Evolutionary conservation across 2,329 filamentous ascomycete species (phyloP).

Genomic region (Fulvia fulva): DNA sequence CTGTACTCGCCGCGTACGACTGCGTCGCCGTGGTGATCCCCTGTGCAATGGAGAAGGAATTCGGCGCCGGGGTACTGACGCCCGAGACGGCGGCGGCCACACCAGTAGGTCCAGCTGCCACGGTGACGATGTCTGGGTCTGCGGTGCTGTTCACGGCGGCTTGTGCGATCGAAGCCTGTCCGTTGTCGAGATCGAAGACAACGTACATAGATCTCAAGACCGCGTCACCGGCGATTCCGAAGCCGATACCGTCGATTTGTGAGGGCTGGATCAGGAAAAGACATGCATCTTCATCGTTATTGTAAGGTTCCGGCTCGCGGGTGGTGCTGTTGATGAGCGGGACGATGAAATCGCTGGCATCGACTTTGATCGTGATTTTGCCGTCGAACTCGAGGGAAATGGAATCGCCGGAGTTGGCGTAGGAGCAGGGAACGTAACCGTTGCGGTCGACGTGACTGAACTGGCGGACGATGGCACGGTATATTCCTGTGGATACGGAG

Average conservation of each 20-base stretch:
- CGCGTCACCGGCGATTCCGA: constrained; percentile 30
- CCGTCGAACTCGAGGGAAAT: constrained; percentile 29
- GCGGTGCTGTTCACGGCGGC: constrained; percentile 26
- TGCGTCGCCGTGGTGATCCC: constrained; percentile 17
- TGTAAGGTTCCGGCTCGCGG: constrained; percentile 15
- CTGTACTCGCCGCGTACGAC: constrained; percentile 21
- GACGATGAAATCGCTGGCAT: constrained; percentile 28
- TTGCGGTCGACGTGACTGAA: constrained; percentile 23
- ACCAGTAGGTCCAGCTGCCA: constrained; percentile 26
- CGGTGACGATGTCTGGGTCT: constrained; percentile 23
- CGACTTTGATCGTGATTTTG: constrained; percentile 28
- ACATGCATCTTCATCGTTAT: constrained; percentile 23
- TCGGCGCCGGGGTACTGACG: constrained; percentile 16
- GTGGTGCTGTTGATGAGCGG: constrained; percentile 27
- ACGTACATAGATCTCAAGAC: constrained; percentile 34
- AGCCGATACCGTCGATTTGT: constrained; percentile 10
- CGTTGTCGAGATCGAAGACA: constrained; percentile 36
- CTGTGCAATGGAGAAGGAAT: constrained; percentile 23
- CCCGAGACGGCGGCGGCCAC: constrained; percentile 24
- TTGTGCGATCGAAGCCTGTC: constrained; percentile 33
- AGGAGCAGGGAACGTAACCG: constrained; percentile 23
- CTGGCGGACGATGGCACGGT: constrained; percentile 13
- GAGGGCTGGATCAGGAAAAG: constrained; percentile 26
- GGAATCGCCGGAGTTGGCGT: constrained; percentile 24
- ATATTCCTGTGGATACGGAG: constrained; percentile 23